These are phyloP conservation scores for Starmera stellimalicola DNA, from an alignment of 1,139 yeast species.

Conservation along the genomic window DNA sequence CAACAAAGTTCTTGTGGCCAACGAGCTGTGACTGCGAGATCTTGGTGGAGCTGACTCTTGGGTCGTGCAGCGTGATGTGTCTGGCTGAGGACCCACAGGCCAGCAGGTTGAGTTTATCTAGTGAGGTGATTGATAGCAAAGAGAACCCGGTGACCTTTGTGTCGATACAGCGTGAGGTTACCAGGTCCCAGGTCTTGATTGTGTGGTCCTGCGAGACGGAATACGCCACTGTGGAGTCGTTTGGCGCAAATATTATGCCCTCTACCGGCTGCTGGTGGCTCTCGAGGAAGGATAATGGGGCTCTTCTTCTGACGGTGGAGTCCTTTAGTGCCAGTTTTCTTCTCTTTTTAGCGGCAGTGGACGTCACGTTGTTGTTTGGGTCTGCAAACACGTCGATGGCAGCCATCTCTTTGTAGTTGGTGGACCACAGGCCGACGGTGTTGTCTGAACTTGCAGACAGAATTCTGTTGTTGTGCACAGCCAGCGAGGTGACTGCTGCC, in stretches of 20 bases:
- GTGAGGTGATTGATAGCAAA: slow-evolving; percentile 60
- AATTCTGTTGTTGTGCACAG: slow-evolving; percentile 48
- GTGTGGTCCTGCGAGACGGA: slow-evolving; percentile 95
- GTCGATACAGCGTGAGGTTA: slow-evolving; percentile 74
- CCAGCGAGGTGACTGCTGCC: slow-evolving; percentile 75
- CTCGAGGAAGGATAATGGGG: slow-evolving; percentile 68
- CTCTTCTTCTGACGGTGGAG: slow-evolving; percentile 67
- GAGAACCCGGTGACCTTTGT: slow-evolving; percentile 88
- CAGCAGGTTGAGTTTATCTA: slow-evolving; percentile 57
- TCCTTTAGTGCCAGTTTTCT: slow-evolving; percentile 74
- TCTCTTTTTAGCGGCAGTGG: slow-evolving; percentile 84
- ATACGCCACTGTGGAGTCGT: slow-evolving; percentile 75
- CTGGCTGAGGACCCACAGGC: slow-evolving; percentile 96
- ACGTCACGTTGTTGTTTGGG: slow-evolving; percentile 33
- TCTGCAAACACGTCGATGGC: slow-evolving; percentile 52
- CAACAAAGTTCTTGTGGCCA: slow-evolving; percentile 92
- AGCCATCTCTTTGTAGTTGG: slow-evolving; percentile 78
- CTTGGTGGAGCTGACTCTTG: slow-evolving; percentile 48
- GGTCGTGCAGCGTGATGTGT: slow-evolving; percentile 89
- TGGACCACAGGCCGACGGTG: slow-evolving; percentile 83
- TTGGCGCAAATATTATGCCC: slow-evolving; percentile 63
- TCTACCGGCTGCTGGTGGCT: slow-evolving; percentile 86
- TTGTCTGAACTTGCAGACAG: slow-evolving; percentile 81
- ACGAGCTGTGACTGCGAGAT: slow-evolving; percentile 60
- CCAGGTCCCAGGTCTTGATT: slow-evolving; percentile 91